Base-by-base conservation (phyloP, 1,284 basidiomycete genomes). In the Pterulicium gracile region DNA sequence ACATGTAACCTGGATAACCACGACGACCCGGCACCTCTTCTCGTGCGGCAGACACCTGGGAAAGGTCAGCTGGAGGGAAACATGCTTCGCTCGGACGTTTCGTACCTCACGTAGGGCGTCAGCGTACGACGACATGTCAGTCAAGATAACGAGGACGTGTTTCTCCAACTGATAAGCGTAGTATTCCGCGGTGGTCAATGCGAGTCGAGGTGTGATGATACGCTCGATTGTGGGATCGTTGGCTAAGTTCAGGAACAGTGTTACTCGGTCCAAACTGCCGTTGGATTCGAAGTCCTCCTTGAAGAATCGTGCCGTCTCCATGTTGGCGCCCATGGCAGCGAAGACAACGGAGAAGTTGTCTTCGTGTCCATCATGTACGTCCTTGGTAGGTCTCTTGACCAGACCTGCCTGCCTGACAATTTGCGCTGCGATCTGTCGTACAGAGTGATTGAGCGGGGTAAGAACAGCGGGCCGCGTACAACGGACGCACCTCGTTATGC, bases 141-240 rank as follows among this genome's bases (percentile, higher is more conserved):
- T 99, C 62, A 98, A 72, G 64, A 99, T 97, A 56, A 98, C 95
- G 60, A 99, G 74, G 42, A 99, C 96, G 71, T 98, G 96, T 73
- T 98, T 99, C 75, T 98, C 96, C 50, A 98, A 75, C 66, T 98
- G 95, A 72, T 99, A 99, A 18, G 96, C 96, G 62, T 96, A 98
- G 74, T 98, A 99, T 61, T 99, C 96, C 51, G 96, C 96, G 4
- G 96, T 98, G 17, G 96, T 98, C 54, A 99, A 73, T 18, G 96
- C 96, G 50, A 99, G 76, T 65, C 96, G 93, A 49, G 96, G 96
- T 13, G 96, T 99, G 60, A 98, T 98, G 68, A 99, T 99, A 71
- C 96, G 90, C 67, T 99, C 96, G 65, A 99, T 99, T 53, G 96
- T 99, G n/a, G 96, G 96, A 66, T 99, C 96, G 61, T 98, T 98